Base-by-base conservation (phyloP, 2,329 filamentous ascomycete genomes). In the Decorospora gaudefroyi region DNA sequence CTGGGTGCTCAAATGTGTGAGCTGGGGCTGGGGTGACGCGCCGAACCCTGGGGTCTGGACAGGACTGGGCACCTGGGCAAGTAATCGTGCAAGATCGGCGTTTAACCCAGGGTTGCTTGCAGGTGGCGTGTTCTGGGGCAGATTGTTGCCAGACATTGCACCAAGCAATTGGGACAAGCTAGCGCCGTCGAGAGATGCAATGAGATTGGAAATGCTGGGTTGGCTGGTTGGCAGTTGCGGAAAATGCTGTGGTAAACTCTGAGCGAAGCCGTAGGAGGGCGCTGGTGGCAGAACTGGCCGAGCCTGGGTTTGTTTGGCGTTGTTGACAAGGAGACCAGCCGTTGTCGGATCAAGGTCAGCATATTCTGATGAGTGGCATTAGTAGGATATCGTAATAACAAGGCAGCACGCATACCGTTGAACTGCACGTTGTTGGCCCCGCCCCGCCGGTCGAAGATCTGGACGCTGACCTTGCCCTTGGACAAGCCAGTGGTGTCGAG, bases 391-490 rank as follows among this genome's bases (percentile, higher is more conserved):
- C 27, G 26, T 12, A 13, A n/a, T 16, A 23, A 6, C 29, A 15
- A 27, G 11, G 6, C 3, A 13, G 19, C 19, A 13, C 13, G 55
- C 74, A 61, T 61, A 80, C 79, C 78, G 59, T 95, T 88, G 65
- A 89, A 96, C 29, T 84, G 83, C 46, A 95, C 84, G 53, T 88
- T 90, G 58, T 82, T 82, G 12, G 77, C 76, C n/a, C 88, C 88
- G 7, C 77, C 79, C 27, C 83, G 86, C 17, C 90, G 85, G 70
- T 95, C 87, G 63, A 96, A 96, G 4, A 95, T 82, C 59, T 92
- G 88, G 3, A 96, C 74, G 0, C 87, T 82, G 36, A 97, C 86
- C 64, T 86, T 90, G 53, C 84, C 84, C 1, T 79, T 79, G 22
- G 78, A 76, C 61, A 95, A 86, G 15, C 88, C 82, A 31, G 78